Base-by-base conservation (phyloP, 1,284 basidiomycete genomes). In the Psilocybe mexicana region DNA sequence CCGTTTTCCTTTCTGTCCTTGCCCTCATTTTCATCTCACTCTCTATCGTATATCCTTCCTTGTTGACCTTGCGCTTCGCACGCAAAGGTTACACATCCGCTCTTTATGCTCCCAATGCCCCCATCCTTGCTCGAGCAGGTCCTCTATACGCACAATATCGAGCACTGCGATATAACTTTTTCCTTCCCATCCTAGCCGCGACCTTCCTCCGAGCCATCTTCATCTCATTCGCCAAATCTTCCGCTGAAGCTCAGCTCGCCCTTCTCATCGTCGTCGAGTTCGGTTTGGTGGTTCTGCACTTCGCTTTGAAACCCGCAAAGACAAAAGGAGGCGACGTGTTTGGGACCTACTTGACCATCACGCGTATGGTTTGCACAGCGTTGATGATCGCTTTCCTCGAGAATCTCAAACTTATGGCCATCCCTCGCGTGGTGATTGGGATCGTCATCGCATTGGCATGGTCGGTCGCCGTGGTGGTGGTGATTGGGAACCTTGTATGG, bases 381-480 rank as follows among this genome's bases (percentile, higher is more conserved):
- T 69, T 90, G 12, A 74, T 88, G 70, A 80, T 93, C 62, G 80
- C 87, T 0, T 93, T 93, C 68, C 72, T 90, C 49, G 76, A 86
- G 65, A 76, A 70, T 6, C 66, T 93, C 26, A 67, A 73, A 2
- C 76, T 93, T 30, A 74, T 79, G 24, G 79, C 91, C 28, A 93
- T 94, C 62, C 83, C 85, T 18, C 85, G 92, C n/a, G 86, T 88
- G 1, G 88, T 76, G 24, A 84, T 93, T 55, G 91, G 90, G 12
- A 77, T 86, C 55, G 77, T 90, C 58, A 76, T 83, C 42, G 81
- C 82, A 7, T 77, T 87, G 43, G 78, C 88, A 50, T 85, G 82
- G 67, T 83, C 84, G 5, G 70, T 87, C 30, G 75, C 86, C 0
- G 75, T 88, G 47, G 60, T 90, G 50, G 70, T 88, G 54, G 76